Conservation (phyloP, 225 moss, liverwort and hornwort species). For the Physcomitrium patens region DNA sequence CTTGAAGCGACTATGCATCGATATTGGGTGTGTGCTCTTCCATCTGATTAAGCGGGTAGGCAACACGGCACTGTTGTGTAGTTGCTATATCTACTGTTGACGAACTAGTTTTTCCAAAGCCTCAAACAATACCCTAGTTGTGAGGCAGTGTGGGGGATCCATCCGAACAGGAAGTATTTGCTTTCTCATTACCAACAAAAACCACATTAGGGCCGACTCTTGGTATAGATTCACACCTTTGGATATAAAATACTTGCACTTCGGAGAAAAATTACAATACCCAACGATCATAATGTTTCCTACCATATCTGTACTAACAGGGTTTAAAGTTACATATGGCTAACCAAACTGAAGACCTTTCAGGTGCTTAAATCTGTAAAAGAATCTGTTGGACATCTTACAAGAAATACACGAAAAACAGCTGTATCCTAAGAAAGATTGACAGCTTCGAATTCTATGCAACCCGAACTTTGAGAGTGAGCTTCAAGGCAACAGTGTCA, state of each 20-base stretch:
- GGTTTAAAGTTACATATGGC: conserved; percentile 23
- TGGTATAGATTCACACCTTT: neutral
- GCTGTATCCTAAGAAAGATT: neutral
- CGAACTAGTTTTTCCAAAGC: too few species aligned
- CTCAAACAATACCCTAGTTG: too few species aligned
- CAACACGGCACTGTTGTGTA: too few species aligned
- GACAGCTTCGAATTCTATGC: conserved; percentile 21
- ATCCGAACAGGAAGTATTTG: too few species aligned
- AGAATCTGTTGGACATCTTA: conserved; percentile 35
- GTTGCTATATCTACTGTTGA: too few species aligned
- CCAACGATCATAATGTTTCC: conserved; percentile 20
- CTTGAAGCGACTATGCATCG: too few species aligned
- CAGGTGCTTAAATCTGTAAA: conserved; percentile 22
- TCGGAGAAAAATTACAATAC: conserved; percentile 34
- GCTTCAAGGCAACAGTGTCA: neutral
- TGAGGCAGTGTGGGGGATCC: too few species aligned
- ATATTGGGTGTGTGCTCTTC: too few species aligned
- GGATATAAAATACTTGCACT: conserved; percentile 2
- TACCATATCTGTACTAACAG: conserved; percentile 32
- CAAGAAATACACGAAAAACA: conserved; percentile 34
- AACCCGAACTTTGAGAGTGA: conserved; percentile 3
- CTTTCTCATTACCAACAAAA: too few species aligned
- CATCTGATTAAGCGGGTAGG: too few species aligned
- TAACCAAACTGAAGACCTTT: conserved; percentile 8
- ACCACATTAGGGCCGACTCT: neutral